Evolutionary conservation across 306 rosid genomes (phyloP), one percentile per base, ranked within the genome.

Genomic region (Trifolium subterraneum): DNA sequence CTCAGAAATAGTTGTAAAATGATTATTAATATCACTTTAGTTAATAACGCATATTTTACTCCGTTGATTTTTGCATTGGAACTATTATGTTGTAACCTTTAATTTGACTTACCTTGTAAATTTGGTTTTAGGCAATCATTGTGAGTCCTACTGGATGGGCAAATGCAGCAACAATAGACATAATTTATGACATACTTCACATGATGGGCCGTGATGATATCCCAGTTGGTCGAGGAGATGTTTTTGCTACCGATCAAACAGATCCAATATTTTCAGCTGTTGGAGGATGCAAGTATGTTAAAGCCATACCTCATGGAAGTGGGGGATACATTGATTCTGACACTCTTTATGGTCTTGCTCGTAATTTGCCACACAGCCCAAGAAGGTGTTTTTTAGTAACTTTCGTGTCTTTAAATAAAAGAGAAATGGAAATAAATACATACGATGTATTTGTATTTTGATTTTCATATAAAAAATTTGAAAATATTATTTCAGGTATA

Each of bases 191-290:
- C 65, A 14, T 94, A 44, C 88, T 94, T 33, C 99, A 94, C 79
- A 94, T 88, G 99, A 92, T 94, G 99, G 97, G 99, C 9, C 89
- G 96, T 15, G 99, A 92, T 10, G 99, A 94, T 82, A 87, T 94
- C 71, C 93, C 86, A 10, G 90, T 94, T 58, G 99, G 97, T 70
- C 84, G 86, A 5, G 99, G 99, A 79, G 96, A 92, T 13, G 74
- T 84, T 8, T 92, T 83, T 80, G 93, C 93, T 15, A 79, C 71
- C 82, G 90, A 90, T 86, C 95, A 92, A 16, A 77, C 89, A 31
- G 89, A 92, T 68, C 83, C 90, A 72, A 39, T 42, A 63, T 76
- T 72, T 20, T 18, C 87, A 54, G 74, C 84, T 13, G 89, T 87
- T 73, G 99, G 97, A 71, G 84, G 81, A 54, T 94, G 99, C 88